Conservation (phyloP, 1,284 basidiomycete genomes). For the Coniferiporia weirii region DNA sequence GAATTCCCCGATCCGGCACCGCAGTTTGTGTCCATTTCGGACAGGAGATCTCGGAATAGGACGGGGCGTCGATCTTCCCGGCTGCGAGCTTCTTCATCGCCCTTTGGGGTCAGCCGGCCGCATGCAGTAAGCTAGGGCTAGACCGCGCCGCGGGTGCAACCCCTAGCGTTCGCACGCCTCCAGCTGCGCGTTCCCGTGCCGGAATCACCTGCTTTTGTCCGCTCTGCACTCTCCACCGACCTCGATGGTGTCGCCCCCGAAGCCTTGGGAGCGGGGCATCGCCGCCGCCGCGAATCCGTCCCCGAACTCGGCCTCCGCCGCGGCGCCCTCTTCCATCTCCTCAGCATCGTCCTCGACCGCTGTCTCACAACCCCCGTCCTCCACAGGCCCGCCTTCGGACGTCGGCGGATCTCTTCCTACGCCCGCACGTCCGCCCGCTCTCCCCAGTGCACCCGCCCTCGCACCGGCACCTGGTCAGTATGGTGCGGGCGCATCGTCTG, state of each 20-base stretch:
- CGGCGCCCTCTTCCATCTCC: constrained; percentile 21
- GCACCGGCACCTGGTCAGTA: constrained; percentile 19
- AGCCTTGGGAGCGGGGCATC: constrained; percentile 73
- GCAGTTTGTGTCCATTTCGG: too few species aligned
- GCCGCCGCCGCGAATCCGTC: constrained; percentile 30
- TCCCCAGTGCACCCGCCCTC: constrained; percentile 28
- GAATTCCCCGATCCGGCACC: too few species aligned
- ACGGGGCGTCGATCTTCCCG: too few species aligned
- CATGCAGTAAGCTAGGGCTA: too few species aligned
- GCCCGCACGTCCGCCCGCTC: constrained; percentile 39
- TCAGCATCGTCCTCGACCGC: constrained; percentile 25
- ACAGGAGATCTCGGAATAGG: too few species aligned
- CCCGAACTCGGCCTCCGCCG: too few species aligned
- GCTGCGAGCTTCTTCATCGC: too few species aligned
- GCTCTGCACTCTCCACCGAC: neutral
- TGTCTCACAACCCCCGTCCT: constrained; percentile 9
- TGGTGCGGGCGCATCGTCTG: constrained; percentile 16
- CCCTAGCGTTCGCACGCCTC: too few species aligned
- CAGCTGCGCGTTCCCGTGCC: too few species aligned
- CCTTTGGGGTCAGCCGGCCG: too few species aligned
- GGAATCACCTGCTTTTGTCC: too few species aligned
- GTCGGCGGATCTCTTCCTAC: constrained; percentile 37
- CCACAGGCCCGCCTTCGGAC: constrained; percentile 22
- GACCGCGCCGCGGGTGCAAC: too few species aligned
- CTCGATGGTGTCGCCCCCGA: constrained; percentile 75